Conservation (phyloP, 208 protist genomes). For the Trypanosoma cruzi region DNA sequence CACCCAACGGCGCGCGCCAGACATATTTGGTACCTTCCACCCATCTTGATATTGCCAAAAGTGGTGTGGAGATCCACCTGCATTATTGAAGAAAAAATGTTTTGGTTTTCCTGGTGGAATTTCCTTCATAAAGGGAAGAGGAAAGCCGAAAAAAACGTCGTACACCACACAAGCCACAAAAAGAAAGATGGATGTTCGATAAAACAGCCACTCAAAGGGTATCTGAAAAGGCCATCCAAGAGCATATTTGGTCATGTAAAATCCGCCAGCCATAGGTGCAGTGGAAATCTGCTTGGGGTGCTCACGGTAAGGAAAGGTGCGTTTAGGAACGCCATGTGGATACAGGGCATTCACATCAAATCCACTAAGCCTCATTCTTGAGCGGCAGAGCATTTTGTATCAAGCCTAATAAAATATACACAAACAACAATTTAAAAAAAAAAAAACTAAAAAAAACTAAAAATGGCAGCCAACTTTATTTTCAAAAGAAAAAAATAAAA, state of each 20-base stretch:
- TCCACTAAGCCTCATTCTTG: slow-evolving; percentile 50
- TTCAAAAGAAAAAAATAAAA: no score
- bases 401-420: slow-evolving; percentile 14
- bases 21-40: slow-evolving; percentile 91
- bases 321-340: slow-evolving; percentile 86
- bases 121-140: slow-evolving; percentile 87
- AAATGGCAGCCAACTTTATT: no score
- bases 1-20: slow-evolving; percentile 73
- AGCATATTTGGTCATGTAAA: slow-evolving; percentile 85
- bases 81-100: slow-evolving; percentile 90
- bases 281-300: slow-evolving; percentile 85
- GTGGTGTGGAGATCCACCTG: slow-evolving; percentile 80
- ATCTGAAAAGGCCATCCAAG: slow-evolving; percentile 90
- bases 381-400: slow-evolving; percentile 64
- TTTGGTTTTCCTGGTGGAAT: slow-evolving; percentile 68
- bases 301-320: slow-evolving; percentile 87
- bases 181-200: slow-evolving; percentile 64
- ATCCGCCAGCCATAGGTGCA: slow-evolving; percentile 81
- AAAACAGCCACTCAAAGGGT: slow-evolving; percentile 92
- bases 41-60: slow-evolving; percentile 91
- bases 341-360: slow-evolving; percentile 83
- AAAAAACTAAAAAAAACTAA: no score
- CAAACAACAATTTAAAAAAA: no score
- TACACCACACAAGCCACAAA: slow-evolving; percentile 76
- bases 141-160: slow-evolving; percentile 85